Conservation (phyloP, 106 monocot genomes). For the Allium fistulosum region DNA sequence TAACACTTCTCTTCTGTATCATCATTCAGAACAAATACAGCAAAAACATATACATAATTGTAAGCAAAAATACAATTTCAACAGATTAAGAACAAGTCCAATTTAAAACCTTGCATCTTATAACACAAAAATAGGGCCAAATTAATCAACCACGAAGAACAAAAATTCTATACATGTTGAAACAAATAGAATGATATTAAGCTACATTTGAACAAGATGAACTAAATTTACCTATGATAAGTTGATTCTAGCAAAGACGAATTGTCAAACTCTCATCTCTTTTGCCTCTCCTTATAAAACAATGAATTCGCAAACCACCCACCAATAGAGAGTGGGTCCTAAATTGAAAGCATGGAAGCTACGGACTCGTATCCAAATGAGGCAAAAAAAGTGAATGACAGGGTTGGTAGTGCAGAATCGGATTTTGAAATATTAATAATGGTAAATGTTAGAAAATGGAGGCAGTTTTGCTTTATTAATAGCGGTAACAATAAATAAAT, state of each 20-base stretch:
- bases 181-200: not conserved
- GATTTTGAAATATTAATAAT: slow-evolving; percentile 5
- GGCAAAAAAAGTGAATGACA: not conserved
- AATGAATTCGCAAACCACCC: slow-evolving; percentile 6
- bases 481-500: not conserved
- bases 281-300: slow-evolving; percentile 5
- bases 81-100: not conserved
- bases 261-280: not conserved
- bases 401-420: not conserved
- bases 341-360: not conserved
- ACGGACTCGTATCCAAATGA: slow-evolving; percentile 10
- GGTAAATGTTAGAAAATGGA: not conserved
- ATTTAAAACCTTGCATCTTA: not conserved
- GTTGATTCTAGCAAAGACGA: slow-evolving; percentile 2
- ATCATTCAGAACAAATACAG: not conserved
- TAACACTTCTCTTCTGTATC: not conserved
- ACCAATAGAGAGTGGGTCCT: slow-evolving; percentile 6
- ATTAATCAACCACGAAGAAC: not conserved
- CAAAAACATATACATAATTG: not conserved
- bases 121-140: not conserved
- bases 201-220: not conserved
- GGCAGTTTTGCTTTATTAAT: not conserved
- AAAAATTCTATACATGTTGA: not conserved
- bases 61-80: not conserved
- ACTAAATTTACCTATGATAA: not conserved